These are phyloP conservation scores for Saccharomycopsis capsularis DNA, from an alignment of 805 yeast species.

Conservation along the genomic window DNA sequence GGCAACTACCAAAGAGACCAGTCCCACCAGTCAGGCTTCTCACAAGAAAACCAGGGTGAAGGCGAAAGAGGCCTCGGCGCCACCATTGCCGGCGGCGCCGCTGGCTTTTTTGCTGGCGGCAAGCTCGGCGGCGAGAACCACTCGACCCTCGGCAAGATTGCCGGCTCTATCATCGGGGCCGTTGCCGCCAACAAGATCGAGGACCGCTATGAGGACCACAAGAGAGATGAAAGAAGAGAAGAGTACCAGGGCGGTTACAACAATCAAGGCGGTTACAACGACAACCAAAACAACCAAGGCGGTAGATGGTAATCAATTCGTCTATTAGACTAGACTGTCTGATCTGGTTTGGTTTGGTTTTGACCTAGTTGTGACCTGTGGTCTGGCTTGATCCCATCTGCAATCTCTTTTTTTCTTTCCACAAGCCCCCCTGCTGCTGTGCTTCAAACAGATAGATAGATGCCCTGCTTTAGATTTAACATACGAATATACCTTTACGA, in stretches of 20 bases:
- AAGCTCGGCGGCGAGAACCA: conserved; percentile 34
- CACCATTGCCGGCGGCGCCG: conserved; percentile 43
- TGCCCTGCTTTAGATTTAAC: too few relatives aligned
- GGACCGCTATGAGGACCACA: conserved; percentile 31
- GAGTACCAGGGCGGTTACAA: conserved; percentile 13
- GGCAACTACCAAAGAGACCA: conserved; percentile 26
- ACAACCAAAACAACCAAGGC: conserved; percentile 10
- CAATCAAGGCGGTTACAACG: conserved; percentile 11
- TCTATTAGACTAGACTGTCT: too few relatives aligned
- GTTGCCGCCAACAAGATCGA: conserved; percentile 45
- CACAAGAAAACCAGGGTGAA: conserved; percentile 23
- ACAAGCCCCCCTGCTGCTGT: too few relatives aligned
- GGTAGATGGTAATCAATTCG: conserved; percentile 16
- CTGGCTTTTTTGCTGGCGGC: conserved; percentile 48
- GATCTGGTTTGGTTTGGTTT: too few relatives aligned
- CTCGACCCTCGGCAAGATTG: conserved; percentile 38
- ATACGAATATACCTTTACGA: too few relatives aligned
- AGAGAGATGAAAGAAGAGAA: conserved; percentile 19
- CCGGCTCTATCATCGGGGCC: conserved; percentile 53
- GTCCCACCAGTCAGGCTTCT: conserved; percentile 8
- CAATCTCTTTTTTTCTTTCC: too few relatives aligned
- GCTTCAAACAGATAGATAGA: too few relatives aligned
- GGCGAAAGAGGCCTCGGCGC: conserved; percentile 38
- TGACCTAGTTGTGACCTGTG: too few relatives aligned
- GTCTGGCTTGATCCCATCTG: too few relatives aligned